Evolutionary conservation across 1,284 basidiomycete species (phyloP).

Genomic region (Naganishia sp.): DNA sequence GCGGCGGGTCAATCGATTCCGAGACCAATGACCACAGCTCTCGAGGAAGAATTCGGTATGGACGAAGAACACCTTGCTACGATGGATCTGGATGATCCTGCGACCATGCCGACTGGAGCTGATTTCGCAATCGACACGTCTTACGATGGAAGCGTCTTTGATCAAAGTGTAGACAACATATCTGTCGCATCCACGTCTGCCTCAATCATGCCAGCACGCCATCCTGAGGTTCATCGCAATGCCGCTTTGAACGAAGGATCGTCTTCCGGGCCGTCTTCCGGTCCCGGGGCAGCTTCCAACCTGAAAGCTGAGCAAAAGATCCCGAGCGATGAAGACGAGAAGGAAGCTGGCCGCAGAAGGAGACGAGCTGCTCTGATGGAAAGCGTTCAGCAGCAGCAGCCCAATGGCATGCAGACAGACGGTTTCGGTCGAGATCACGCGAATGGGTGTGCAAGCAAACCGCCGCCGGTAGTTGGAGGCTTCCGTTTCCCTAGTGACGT

Average conservation of each 20-base stretch:
- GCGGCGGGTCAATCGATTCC: conserved; percentile 6
- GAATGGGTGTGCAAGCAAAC: not conserved
- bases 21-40: conserved; percentile 16
- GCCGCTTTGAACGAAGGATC: not conserved
- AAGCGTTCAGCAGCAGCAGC: conserved; percentile 1
- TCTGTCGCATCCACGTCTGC: conserved; percentile 15
- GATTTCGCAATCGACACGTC: conserved; percentile 16
- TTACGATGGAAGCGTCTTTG: conserved; percentile 19
- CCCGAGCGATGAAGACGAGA: conserved; percentile 21
- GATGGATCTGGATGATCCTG: conserved; percentile 22
- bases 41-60: conserved; percentile 26
- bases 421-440: conserved; percentile 1
- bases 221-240: not conserved
- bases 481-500: conserved; percentile 19
- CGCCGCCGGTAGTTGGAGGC: conserved; percentile 13
- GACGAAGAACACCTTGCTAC: conserved; percentile 17
- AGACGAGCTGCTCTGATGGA: conserved; percentile 14
- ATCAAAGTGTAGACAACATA: conserved; percentile 16
- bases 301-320: conserved; percentile 14
- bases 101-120: conserved; percentile 24
- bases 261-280: not conserved
- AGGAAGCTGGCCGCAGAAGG: conserved; percentile 17
- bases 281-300: not conserved
- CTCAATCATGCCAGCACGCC: conserved; percentile 2
- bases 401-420: conserved; percentile 4